Conservation (phyloP, 176 grass and related monocot species). For the Triticum monococcum region DNA sequence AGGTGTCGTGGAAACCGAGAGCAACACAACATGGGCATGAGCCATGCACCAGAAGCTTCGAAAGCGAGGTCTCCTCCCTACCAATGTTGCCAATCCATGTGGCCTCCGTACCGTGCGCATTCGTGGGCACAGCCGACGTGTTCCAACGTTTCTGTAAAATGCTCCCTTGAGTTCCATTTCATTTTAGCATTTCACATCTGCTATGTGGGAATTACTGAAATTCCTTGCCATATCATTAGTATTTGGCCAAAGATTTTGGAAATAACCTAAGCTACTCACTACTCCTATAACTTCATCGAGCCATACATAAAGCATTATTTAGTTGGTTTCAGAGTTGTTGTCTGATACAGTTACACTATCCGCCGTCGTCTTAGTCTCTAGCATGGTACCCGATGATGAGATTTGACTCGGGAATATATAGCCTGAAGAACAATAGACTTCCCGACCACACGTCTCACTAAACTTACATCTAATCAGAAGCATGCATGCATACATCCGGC, state of each 20-base stretch:
- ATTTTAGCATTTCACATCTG: no score
- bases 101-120: no score
- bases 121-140: not conserved
- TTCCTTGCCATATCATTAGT: not conserved
- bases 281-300: not conserved
- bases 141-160: not conserved
- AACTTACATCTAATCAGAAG: not conserved
- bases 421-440: not conserved
- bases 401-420: not conserved
- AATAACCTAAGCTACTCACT: no score
- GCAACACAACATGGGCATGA: no score
- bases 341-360: not conserved
- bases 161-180: no score
- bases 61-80: no score
- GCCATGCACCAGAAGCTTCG: no score
- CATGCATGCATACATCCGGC: not conserved
- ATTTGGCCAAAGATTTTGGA: not conserved
- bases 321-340: not conserved
- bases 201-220: not conserved
- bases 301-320: not conserved
- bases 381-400: not conserved
- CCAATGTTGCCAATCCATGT: no score
- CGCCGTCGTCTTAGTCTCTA: conserved; percentile 9
- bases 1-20: no score
- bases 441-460: no score